phyloP scores from a whole-genome alignment of 805 yeast genomes.

The Cyberlindnera mycetangii region DNA sequence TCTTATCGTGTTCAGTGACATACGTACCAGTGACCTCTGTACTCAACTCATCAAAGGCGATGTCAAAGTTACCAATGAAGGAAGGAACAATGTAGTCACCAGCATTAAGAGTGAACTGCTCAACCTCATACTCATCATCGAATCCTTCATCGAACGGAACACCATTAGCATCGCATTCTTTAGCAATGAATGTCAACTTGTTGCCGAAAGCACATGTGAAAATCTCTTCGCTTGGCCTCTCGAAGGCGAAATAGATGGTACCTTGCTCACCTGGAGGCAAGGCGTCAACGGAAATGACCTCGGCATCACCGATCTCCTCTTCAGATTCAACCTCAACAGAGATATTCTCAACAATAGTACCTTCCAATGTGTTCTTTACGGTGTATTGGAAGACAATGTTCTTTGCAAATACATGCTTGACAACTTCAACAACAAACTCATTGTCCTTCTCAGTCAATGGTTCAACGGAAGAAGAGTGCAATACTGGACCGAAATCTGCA shows the following conservation, averaged over 20 bases:
- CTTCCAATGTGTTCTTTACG: constrained; percentile 79
- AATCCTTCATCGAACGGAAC: constrained; percentile 72
- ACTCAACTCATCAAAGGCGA: constrained; percentile 69
- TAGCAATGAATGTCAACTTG: constrained; percentile 68
- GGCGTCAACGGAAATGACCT: constrained; percentile 68
- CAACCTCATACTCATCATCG: constrained; percentile 91
- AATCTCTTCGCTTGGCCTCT: constrained; percentile 49
- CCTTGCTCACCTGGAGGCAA: constrained; percentile 71
- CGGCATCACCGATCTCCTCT: constrained; percentile 49
- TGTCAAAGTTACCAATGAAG: constrained; percentile 71
- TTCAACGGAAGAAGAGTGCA: constrained; percentile 63
- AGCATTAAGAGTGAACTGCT: constrained; percentile 65
- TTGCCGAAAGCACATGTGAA: constrained; percentile 56
- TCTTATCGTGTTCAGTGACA: constrained; percentile 47
- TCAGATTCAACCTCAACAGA: constrained; percentile 65
- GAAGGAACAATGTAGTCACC: constrained; percentile 84
- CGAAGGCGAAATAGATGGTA: constrained; percentile 73
- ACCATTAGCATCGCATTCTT: constrained; percentile 74
- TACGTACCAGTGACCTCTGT: constrained; percentile 63
- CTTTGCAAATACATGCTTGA: constrained; percentile 77
- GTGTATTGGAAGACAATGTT: constrained; percentile 79
- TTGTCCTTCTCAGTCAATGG: constrained; percentile 89
- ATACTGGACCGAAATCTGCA: constrained; percentile 65
- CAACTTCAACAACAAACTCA: constrained; percentile 82
- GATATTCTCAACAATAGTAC: constrained; percentile 73